A percentile compares a stretch with the other conserved stretches of the same genome.
phyloP scores from a whole-genome alignment of 2,329 filamentous ascomycete species.

The Epichloe brachyelytri region DNA sequence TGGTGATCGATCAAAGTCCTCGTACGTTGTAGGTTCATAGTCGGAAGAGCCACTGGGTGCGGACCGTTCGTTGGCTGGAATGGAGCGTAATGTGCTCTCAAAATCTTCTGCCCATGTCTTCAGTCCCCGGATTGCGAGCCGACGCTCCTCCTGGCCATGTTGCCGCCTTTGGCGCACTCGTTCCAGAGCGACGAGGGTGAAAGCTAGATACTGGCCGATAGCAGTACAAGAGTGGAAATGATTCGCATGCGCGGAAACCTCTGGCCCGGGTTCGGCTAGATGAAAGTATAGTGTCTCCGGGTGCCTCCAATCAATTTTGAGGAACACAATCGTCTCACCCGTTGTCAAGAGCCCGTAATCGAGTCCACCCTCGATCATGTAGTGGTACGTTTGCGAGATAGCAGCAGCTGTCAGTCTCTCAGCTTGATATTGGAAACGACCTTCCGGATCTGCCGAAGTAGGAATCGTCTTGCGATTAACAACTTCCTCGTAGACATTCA shows the following conservation, averaged over 20 bases:
- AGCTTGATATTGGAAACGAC: conserved; percentile 22
- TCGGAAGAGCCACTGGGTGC: neutral
- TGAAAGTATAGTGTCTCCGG: conserved; percentile 18
- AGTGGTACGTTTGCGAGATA: conserved; percentile 35
- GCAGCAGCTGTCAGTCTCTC: conserved; percentile 26
- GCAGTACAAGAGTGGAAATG: conserved; percentile 13
- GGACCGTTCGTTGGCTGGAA: conserved; percentile 9
- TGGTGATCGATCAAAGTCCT: conserved; percentile 10
- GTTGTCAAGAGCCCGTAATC: conserved; percentile 30
- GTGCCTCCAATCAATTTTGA: conserved; percentile 21
- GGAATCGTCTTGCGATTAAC: conserved; percentile 6
- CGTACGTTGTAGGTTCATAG: conserved; percentile 11
- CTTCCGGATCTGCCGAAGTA: conserved; percentile 14
- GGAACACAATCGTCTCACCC: conserved; percentile 30
- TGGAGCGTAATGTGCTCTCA: conserved; percentile 11
- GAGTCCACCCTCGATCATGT: conserved; percentile 34
- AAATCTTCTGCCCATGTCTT: conserved; percentile 13
- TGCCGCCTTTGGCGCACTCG: neutral
- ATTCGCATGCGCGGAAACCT: conserved; percentile 10
- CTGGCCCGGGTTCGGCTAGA: conserved; percentile 15
- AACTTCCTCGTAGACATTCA: conserved; percentile 28
- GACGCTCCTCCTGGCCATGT: neutral
- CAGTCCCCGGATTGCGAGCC: neutral
- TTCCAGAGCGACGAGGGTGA: conserved; percentile 16
- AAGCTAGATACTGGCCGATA: conserved; percentile 16